phyloP scores from a whole-genome alignment of 495 filamentous ascomycete species.

The Penicillium waksmanii region DNA sequence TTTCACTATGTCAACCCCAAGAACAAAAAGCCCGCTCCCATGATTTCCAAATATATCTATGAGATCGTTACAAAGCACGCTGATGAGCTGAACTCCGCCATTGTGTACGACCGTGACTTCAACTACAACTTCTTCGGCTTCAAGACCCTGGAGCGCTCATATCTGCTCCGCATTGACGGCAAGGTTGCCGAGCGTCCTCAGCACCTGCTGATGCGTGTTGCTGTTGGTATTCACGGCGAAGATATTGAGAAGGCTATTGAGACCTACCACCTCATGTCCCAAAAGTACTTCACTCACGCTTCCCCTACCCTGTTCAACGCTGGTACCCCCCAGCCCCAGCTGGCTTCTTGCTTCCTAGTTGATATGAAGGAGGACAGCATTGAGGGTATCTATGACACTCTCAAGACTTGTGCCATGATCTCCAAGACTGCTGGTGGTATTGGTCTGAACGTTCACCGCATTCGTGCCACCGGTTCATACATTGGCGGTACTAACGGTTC shows the following conservation, averaged over 20 bases:
- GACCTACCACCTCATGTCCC: conserved; percentile 98
- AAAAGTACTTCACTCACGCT: conserved; percentile 96
- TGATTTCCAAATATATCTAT: conserved; percentile 89
- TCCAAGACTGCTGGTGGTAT: conserved; percentile 99
- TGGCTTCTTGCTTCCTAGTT: conserved; percentile 96
- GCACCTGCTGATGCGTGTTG: conserved; percentile 99
- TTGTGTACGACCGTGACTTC: conserved; percentile 98
- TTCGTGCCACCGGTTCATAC: conserved; percentile 95
- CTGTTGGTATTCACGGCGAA: conserved; percentile 94
- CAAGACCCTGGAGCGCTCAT: conserved; percentile 98
- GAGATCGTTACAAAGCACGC: conserved; percentile 93
- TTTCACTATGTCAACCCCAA: conserved; percentile 97
- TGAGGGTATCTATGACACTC: conserved; percentile 97
- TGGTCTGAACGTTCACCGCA: conserved; percentile 92
- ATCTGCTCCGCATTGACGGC: conserved; percentile 88
- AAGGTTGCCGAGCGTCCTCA: conserved; percentile 96
- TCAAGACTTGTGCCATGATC: conserved; percentile 99
- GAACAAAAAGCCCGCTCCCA: conserved; percentile 80
- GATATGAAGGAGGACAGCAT: conserved; percentile 99
- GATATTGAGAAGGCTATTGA: conserved; percentile 92
- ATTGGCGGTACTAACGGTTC: conserved; percentile 97
- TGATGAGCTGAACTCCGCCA: conserved; percentile 96
- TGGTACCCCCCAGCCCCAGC: conserved; percentile 88
- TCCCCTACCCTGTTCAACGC: conserved; percentile 98
- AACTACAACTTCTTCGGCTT: conserved; percentile 99